These are phyloP conservation scores for Dalbergia oliveri DNA, from an alignment of 306 rosid genomes.

Conservation along the genomic window DNA sequence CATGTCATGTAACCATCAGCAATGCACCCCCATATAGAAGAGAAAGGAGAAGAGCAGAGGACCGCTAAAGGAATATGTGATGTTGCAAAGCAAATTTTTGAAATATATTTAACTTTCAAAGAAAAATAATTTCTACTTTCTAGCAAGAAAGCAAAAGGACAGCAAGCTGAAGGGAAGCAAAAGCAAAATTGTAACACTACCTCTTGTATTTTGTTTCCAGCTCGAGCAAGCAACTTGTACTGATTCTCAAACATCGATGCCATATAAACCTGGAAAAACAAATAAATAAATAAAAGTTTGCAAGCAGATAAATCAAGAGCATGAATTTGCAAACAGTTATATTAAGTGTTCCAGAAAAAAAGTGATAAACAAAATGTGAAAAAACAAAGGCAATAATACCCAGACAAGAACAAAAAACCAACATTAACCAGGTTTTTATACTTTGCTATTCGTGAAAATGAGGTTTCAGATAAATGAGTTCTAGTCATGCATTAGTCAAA, in stretches of 20 bases:
- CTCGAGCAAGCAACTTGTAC: slow-evolving; percentile 92
- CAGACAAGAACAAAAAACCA: slow-evolving; percentile 14
- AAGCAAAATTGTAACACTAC: slow-evolving; percentile 36
- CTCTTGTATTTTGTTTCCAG: slow-evolving; percentile 93
- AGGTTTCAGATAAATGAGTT: slow-evolving; percentile 22
- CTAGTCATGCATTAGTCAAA: slow-evolving; percentile 16
- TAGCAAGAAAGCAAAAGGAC: too few species aligned
- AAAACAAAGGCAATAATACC: slow-evolving; percentile 3
- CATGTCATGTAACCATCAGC: slow-evolving; percentile 11
- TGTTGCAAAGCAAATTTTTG: too few species aligned
- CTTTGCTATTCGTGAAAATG: slow-evolving; percentile 8
- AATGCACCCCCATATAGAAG: slow-evolving; percentile 6
- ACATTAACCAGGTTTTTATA: neutral
- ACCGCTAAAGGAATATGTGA: too few species aligned
- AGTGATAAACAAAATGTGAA: neutral
- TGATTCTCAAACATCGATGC: slow-evolving; percentile 93
- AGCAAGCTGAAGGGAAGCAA: too few species aligned
- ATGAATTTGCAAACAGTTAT: slow-evolving; percentile 34
- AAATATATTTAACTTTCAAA: too few species aligned
- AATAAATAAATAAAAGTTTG: slow-evolving; percentile 4
- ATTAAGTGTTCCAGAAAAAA: slow-evolving; percentile 17
- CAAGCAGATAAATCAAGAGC: slow-evolving; percentile 38
- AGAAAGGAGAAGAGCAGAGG: slow-evolving; percentile 1
- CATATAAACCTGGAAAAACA: slow-evolving; percentile 84
- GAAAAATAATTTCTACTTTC: too few species aligned